Conservation (phyloP, 805 yeast genomes). For the Starmerella stigmatis region DNA sequence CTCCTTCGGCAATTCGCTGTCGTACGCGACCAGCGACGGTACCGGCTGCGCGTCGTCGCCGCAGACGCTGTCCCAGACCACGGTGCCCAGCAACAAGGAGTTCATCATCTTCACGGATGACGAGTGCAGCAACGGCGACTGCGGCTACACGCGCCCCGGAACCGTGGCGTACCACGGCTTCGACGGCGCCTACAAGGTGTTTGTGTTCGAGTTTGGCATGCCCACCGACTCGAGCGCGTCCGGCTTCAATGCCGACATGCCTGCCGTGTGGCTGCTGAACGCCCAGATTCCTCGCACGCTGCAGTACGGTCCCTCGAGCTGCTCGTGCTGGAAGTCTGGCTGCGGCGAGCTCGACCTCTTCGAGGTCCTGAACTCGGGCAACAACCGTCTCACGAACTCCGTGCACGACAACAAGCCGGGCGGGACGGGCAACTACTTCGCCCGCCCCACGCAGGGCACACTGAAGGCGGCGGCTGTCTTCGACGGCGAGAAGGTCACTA, state of each 20-base stretch:
- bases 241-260: constrained; percentile 74
- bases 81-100: constrained; percentile 65
- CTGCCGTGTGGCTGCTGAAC: constrained; percentile 92
- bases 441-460: constrained; percentile 67
- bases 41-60: constrained; percentile 59
- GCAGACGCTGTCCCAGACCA: constrained; percentile 55
- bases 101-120: constrained; percentile 62
- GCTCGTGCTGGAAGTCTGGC: constrained; percentile 95
- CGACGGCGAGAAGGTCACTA: constrained; percentile 36
- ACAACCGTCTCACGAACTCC: constrained; percentile 57
- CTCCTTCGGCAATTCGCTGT: constrained; percentile 84
- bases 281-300: constrained; percentile 93
- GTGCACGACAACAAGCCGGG: constrained; percentile 76
- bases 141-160: constrained; percentile 79
- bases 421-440: constrained; percentile 77
- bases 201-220: constrained; percentile 90
- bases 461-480: constrained; percentile 88
- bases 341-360: constrained; percentile 97
- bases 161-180: constrained; percentile 95
- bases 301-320: constrained; percentile 74
- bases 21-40: constrained; percentile 74
- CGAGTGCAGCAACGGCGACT: constrained; percentile 36
- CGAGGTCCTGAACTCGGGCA: constrained; percentile 73
- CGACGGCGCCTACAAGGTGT: constrained; percentile 71
- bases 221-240: constrained; percentile 47